phyloP scores from a whole-genome alignment of 2,329 filamentous ascomycete species.

The Aspergillus fructus region DNA sequence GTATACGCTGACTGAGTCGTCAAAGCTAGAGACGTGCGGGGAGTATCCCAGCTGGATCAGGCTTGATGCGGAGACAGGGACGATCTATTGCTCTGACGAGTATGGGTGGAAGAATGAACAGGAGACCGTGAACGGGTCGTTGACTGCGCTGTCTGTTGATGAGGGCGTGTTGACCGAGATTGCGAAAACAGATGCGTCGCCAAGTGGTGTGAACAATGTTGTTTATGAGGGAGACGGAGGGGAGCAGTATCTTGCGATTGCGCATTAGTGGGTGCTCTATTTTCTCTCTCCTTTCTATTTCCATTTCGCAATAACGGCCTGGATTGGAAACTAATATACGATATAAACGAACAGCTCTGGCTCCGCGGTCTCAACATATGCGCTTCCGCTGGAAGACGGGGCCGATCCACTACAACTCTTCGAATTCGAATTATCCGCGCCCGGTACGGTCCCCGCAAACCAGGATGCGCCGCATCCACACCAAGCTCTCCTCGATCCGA shows the following conservation, averaged over 20 bases:
- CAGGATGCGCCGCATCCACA: constrained; percentile 64
- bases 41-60: constrained; percentile 39
- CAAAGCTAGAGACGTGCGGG: constrained; percentile 32
- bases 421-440: constrained; percentile 38
- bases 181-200: constrained; percentile 20
- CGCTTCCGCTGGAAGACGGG: constrained; percentile 25
- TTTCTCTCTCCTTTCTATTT: background rate
- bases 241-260: constrained; percentile 34
- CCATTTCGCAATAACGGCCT: no score
- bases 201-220: constrained; percentile 35
- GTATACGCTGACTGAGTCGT: constrained; percentile 22
- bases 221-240: constrained; percentile 28
- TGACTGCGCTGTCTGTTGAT: constrained; percentile 25
- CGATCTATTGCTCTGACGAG: constrained; percentile 39
- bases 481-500: constrained; percentile 65
- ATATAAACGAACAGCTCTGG: constrained; percentile 21
- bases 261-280: constrained; percentile 35
- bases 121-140: constrained; percentile 29
- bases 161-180: constrained; percentile 24
- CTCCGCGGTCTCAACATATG: constrained; percentile 34
- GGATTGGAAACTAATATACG: background rate
- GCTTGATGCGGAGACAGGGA: constrained; percentile 24
- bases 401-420: constrained; percentile 38
- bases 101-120: constrained; percentile 25
- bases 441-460: constrained; percentile 40